Base-by-base conservation (phyloP, 139 green algal genomes). In the Closterium sp. region DNA sequence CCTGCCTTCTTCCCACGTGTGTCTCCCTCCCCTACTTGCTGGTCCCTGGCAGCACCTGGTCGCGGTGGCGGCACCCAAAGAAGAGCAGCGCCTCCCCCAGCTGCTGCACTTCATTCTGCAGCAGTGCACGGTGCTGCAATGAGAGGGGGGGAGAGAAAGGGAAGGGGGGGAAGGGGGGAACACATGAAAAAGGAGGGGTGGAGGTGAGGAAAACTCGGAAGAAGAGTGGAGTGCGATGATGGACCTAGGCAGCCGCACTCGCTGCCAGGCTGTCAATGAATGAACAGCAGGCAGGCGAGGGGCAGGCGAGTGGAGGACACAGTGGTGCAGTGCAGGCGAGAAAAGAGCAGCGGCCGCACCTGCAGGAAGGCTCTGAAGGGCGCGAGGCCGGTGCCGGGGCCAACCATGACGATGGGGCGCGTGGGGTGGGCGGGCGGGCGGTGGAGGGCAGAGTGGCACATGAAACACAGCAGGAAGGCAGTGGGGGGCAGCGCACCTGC, bases 311-410 rank as follows among this genome's bases (percentile, higher is more conserved):
- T n/a, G n/a, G n/a, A n/a, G n/a, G n/a, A n/a, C n/a, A n/a, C n/a
- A n/a, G n/a, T n/a, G n/a, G n/a, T n/a, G n/a, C n/a, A n/a, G n/a
- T n/a, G n/a, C n/a, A n/a, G n/a, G n/a, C n/a, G n/a, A n/a, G n/a
- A n/a, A n/a, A n/a, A n/a, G n/a, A n/a, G n/a, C n/a, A n/a, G n/a
- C n/a, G n/a, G n/a, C n/a, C n/a, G n/a, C n/a, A n/a, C n/a, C n/a
- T n/a, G n/a, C n/a, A n/a, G 94, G 94, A 99, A 99, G 28, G 97
- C 98, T 9, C 98, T 94, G 96, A 99, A 99, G 31, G 98, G 98
- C 0, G 98, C 98, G 30, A 99, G 95, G 1, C 98, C 98, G 0
- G 98, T 99, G 93, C 98, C 98, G 0, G 98, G 98, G 4, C 98
- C 98, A 6, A 99, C 95, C 98, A 99, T 99, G 28, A 99, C 93